Evolutionary conservation across 2,329 filamentous ascomycete species (phyloP), one percentile per base, ranked within the genome.

Genomic region (Xylariales sp.): DNA sequence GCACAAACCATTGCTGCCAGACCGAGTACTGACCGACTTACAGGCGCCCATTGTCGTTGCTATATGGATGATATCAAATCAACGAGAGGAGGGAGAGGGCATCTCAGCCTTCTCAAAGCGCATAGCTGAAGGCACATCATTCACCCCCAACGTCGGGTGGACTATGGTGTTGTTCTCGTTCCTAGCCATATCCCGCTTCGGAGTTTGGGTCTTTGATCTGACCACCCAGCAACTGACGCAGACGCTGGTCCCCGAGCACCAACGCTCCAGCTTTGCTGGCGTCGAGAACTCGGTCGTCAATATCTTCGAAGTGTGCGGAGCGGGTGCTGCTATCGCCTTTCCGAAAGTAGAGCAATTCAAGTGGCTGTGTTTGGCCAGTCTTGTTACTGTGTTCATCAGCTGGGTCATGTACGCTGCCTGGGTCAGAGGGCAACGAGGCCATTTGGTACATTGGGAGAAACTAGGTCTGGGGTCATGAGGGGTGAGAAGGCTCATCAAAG

Each of bases 221-320:
- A 66, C 63, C 4, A 68, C 65, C 7, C 65, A 68, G 46, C 65
- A 69, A 45, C 51, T 69, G 46, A 78, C 50, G 48, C 66, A 55
- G 56, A 73, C 38, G 49, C 65, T 52, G 12, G 56, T 64, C 8
- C 49, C 55, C 3, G 46, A 49, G 10, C 45, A 54, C 2, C 52
- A 59, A 15, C 58, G 64, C 12, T 65, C 66, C 1, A 63, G 60
- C 35, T 69, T 69, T 42, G 62, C 65, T 1, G 67, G 67, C 10
- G 62, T 65, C 4, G 66, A 70, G 50, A 60, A 61, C 45, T 58
- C 59, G 4, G 57, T 69, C 34, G 51, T 64, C 11, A 61, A 63
- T 18, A 42, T 64, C 10, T 66, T 66, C 40, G 65, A 69, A 51
- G 53, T 71, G 2, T 40, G 59, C 4, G 65, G 65, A 22, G 58